Conservation (phyloP, 768 basidiomycete genomes). For the Porpolomopsis calyptriformis region DNA sequence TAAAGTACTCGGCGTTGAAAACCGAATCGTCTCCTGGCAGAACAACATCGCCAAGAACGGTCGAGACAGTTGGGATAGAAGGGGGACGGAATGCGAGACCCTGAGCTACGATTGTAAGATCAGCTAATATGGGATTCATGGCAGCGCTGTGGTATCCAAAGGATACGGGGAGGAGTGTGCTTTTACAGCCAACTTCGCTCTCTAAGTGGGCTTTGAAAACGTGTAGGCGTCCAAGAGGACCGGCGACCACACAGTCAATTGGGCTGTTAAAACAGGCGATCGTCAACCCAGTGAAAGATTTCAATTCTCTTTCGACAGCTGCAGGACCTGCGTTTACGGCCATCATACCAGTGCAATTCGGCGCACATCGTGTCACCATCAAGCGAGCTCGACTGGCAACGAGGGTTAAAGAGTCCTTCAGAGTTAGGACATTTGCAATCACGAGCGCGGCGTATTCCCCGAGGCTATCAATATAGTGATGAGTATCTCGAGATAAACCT, state of each 20-base stretch:
- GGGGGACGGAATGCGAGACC: conserved; percentile 34
- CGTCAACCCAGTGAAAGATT: conserved; percentile 28
- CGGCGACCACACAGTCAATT: conserved; percentile 48
- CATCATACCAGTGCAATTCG: conserved; percentile 47
- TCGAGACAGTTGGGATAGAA: conserved; percentile 51
- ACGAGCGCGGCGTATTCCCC: conserved; percentile 70
- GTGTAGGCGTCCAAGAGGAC: conserved; percentile 34
- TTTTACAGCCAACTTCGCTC: conserved; percentile 25
- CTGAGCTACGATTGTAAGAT: conserved; percentile 32
- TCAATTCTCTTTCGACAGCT: conserved; percentile 26
- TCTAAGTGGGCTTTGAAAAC: conserved; percentile 34
- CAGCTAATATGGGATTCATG: conserved; percentile 47
- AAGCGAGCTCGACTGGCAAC: conserved; percentile 50
- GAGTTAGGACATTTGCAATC: conserved; percentile 44
- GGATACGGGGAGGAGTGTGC: conserved; percentile 37
- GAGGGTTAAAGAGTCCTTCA: conserved; percentile 46
- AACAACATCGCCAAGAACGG: conserved; percentile 44
- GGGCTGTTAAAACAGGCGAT: conserved; percentile 57
- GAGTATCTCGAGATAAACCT: conserved; percentile 1
- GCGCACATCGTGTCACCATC: conserved; percentile 39
- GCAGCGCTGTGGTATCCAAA: conserved; percentile 60
- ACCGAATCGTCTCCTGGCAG: conserved; percentile 38
- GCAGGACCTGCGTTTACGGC: conserved; percentile 34
- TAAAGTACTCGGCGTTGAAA: conserved; percentile 44
- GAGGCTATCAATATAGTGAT: conserved; percentile 33